Conservation (phyloP, 2,329 filamentous ascomycete species). For the Reticulascus tulasneorum region DNA sequence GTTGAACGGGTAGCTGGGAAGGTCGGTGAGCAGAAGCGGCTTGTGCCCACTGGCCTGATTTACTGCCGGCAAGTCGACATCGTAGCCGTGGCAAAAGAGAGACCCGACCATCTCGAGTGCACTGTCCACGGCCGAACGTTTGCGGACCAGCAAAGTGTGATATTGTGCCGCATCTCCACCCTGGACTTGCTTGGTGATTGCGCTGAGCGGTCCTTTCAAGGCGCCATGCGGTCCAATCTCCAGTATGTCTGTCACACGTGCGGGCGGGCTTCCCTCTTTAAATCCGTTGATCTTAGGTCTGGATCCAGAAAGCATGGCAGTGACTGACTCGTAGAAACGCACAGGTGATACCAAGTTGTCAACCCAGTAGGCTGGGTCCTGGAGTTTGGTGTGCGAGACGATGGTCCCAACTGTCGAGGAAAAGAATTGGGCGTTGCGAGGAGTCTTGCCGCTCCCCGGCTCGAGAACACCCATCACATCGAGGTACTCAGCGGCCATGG, state of each 20-base stretch:
- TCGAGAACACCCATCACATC: constrained; percentile 6
- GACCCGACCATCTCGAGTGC: constrained; percentile 1
- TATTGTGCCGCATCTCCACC: constrained; percentile 4
- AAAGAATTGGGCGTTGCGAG: constrained; percentile 5
- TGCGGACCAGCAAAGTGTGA: constrained; percentile 4
- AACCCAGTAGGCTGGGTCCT: constrained; percentile 38
- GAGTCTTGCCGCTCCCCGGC: constrained; percentile 1
- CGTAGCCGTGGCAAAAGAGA: constrained; percentile 8
- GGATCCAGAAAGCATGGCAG: constrained; percentile 20
- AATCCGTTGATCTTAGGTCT: not conserved
- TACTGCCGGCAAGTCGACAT: constrained; percentile 5
- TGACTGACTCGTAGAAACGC: constrained; percentile 37
- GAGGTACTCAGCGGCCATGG: constrained; percentile 31
- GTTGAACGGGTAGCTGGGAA: constrained; percentile 20
- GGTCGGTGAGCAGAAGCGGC: constrained; percentile 12
- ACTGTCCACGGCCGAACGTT: constrained; percentile 3
- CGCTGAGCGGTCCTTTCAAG: constrained; percentile 41
- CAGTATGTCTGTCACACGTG: constrained; percentile 28
- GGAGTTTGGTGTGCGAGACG: constrained; percentile 1
- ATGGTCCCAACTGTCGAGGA: constrained; percentile 5
- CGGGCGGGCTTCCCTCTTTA: not conserved
- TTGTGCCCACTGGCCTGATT: constrained; percentile 10
- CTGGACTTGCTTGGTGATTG: constrained; percentile 4
- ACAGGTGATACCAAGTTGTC: constrained; percentile 37
- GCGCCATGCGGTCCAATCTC: constrained; percentile 48